Base-by-base conservation (phyloP, 139 green algal genomes). In the Cymbomonas tetramitiformis region DNA sequence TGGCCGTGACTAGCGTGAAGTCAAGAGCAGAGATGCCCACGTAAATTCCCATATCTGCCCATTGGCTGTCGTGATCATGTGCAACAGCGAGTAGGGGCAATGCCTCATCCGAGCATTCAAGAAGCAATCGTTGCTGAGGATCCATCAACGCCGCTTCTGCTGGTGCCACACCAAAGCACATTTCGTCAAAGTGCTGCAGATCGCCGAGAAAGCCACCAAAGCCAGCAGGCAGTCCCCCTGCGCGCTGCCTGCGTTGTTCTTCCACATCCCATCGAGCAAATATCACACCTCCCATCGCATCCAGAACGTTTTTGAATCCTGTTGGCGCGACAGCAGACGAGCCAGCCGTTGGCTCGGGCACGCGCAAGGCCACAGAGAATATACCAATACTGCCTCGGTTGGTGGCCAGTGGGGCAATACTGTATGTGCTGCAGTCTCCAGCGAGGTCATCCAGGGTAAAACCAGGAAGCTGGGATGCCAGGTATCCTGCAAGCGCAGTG, bases 171-270 rank as follows among this genome's bases (percentile, higher is more conserved):
- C 47, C n/a, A 33, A 60, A 60, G 8, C 23, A 5, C 26, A 25
- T 18, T 31, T 0, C 4, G 51, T 94, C 86, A 68, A 94, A 94
- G 10, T 43, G 0, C 9, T 80, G 71, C 2, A 81, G 36, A 12
- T 50, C 6, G 3, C 25, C 26, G 30, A 94, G 48, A 63, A 76
- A 87, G 15, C 71, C 64, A 12, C 81, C 81, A 67, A 88, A 91
- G 7, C 77, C 31, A 4, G 64, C 61, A 7, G 56, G 12, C 36
- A 43, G 36, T n/a, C n/a, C n/a, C n/a, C 55, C 34, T 55, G 32
- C 46, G 56, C 58, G 12, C 62, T 4, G 8, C 49, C 33, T 10
- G 38, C 38, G 1, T 46, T 49, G 21, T 23, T 60, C 18, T 18
- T 6, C 7, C 5, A n/a, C 28, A 18, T 54, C 51, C 28, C n/a